These are phyloP conservation scores for Dictyostelium discoideum DNA, from an alignment of 78 protist genomes.

Conservation along the genomic window dicty_2.7 NC_007088.5:2913001-2913500, in stretches of 20 bases:
- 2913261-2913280: too few species aligned
- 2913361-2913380: conserved; percentile 58
- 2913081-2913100: conserved; percentile 5
- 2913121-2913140: conserved; percentile 29
- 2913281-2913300: too few species aligned
- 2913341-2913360: conserved; percentile 31
- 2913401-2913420: conserved; percentile 64
- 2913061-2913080: conserved; percentile 30
- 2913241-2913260: too few species aligned
- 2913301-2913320: conserved; percentile 3
- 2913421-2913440: conserved; percentile 49
- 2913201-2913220: not conserved
- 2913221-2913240: too few species aligned
- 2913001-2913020: not conserved
- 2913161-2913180: conserved; percentile 15
- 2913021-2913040: not conserved
- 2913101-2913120: conserved; percentile 31
- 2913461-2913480: conserved; percentile 61
- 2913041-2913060: conserved; percentile 29
- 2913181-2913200: conserved; percentile 61
- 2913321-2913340: conserved; percentile 52
- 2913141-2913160: conserved; percentile 27
- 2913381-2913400: conserved; percentile 19
- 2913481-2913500: conserved; percentile 23
- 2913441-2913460: conserved; percentile 58